These are phyloP conservation scores for Aspergillus saccharolyticus DNA, from an alignment of 495 filamentous ascomycete genomes.

Conservation along the genomic window DNA sequence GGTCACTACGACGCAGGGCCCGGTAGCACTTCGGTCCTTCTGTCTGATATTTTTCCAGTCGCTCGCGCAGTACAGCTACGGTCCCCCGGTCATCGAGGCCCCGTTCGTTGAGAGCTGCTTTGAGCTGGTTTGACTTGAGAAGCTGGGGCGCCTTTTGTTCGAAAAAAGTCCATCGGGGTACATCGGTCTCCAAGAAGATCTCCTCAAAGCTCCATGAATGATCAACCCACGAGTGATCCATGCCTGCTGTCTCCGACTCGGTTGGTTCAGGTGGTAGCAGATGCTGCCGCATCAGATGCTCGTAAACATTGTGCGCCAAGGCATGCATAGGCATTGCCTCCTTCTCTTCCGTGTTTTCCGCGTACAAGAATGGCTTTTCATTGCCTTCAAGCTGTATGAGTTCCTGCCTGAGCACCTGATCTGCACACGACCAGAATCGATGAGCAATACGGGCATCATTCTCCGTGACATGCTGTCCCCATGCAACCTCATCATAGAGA, in stretches of 20 bases:
- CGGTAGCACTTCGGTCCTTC: slow-evolving; percentile 4
- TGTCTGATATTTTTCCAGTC: background rate
- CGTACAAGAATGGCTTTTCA: background rate
- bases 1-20: slow-evolving; percentile 15
- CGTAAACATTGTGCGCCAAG: background rate
- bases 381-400: background rate
- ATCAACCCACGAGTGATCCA: background rate
- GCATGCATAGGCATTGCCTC: background rate
- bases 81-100: background rate
- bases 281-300: background rate
- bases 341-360: background rate
- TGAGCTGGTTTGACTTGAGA: background rate
- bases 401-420: slow-evolving; percentile 13
- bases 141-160: too few species aligned
- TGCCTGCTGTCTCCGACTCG: background rate
- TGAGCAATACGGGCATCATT: slow-evolving; percentile 23
- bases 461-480: slow-evolving; percentile 12
- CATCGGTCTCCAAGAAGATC: background rate
- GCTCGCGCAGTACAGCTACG: background rate
- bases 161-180: background rate
- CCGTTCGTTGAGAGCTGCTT: background rate
- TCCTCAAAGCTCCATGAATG: background rate
- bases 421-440: slow-evolving; percentile 21
- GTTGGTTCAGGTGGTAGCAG: background rate
- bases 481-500: slow-evolving; percentile 18